phyloP scores from a whole-genome alignment of 2,329 filamentous ascomycete genomes.

The Penicillium sp. region DNA sequence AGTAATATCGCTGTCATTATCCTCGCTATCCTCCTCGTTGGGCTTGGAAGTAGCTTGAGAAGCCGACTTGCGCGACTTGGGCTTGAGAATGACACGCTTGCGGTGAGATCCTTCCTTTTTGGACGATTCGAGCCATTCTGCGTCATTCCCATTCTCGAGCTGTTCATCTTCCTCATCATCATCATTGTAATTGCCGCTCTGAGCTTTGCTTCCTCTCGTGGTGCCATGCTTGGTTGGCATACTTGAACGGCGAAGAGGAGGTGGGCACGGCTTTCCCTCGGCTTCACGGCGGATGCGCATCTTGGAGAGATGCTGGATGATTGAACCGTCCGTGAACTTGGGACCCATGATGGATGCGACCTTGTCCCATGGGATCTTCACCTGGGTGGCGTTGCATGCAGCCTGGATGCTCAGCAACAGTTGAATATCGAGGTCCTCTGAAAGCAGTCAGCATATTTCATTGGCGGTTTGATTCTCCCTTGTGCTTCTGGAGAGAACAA shows the following conservation, averaged over 20 bases:
- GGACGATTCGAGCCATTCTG: too few species aligned
- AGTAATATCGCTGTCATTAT: neutral
- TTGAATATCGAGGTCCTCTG: conserved; percentile 42
- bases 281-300: conserved; percentile 35
- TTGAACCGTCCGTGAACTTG: conserved; percentile 41
- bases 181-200: neutral
- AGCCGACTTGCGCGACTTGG: too few species aligned
- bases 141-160: too few species aligned
- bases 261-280: conserved; percentile 35
- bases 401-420: conserved; percentile 41
- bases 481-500: too few species aligned
- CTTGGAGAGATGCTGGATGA: conserved; percentile 45
- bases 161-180: neutral
- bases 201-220: too few species aligned
- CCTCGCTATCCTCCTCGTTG: neutral
- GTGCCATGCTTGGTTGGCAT: too few species aligned
- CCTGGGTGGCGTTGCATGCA: conserved; percentile 32
- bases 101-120: too few species aligned
- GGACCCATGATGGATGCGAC: conserved; percentile 38
- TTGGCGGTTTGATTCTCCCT: too few species aligned
- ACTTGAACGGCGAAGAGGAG: conserved; percentile 33
- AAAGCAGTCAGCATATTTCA: conserved; percentile 10
- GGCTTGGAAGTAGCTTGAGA: too few species aligned
- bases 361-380: conserved; percentile 42
- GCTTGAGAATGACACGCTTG: too few species aligned